Base-by-base conservation (phyloP, 257 asterid species). In the Rehmannia glutinosa region DNA sequence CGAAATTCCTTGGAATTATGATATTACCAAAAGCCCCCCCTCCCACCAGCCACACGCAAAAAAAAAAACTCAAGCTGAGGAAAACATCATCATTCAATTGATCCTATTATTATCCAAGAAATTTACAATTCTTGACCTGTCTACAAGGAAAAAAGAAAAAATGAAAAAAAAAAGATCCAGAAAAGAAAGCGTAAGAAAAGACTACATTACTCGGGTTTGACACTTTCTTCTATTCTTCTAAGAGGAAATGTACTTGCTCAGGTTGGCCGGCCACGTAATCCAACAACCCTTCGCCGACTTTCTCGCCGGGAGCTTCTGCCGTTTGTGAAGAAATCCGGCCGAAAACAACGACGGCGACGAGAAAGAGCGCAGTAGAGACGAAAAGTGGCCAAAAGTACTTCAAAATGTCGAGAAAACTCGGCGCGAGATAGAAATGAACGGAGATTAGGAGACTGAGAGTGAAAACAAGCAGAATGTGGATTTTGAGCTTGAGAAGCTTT, bases 361-460 rank as follows among this genome's bases (percentile, higher is more conserved):
- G 89, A 41, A 89, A 85, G 1, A 87, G 77, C 43, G 93, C 93
- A 51, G 93, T 89, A 2, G 97, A 20, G 87, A 90, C 77, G 66
- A 90, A 28, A 63, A 73, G n/a, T n/a, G n/a, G n/a, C n/a, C n/a
- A n/a, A n/a, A n/a, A n/a, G n/a, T n/a, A n/a, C n/a, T n/a, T n/a
- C 0, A 90, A 8, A 27, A 87, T 13, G 57, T 83, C 84, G 66
- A 87, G 52, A 24, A 87, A 77, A 5, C 82, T 75, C 2, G 91
- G 93, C 15, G 95, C 91, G 0, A 87, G 68, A 45, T 74, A 82
- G 74, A 78, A 21, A 11, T 66, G 23, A 8, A 25, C 41, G 56
- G 55, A 8, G 47, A 82, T 54, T 8, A 62, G 35, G 49, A 73
- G 27, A 47, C 39, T 8, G 33, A 75, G 59, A 23, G 69, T 32